These are phyloP conservation scores for Aphanomyces cochlioides DNA, from an alignment of 352 stramenopile genomes.

Conservation along the genomic window DNA sequence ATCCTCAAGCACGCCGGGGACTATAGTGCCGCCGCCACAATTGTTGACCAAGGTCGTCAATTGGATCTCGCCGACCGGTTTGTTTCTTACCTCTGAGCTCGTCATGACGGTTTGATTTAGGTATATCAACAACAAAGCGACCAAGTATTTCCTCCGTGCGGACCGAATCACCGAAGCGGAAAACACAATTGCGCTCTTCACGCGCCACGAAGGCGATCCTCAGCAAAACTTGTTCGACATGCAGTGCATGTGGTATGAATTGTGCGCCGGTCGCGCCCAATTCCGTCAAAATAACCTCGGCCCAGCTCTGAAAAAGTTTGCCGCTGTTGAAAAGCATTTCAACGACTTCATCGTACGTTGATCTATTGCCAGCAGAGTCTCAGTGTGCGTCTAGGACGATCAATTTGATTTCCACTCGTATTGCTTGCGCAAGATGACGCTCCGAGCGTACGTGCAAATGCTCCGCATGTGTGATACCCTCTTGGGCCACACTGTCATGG, in stretches of 20 bases:
- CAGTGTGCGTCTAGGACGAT: constrained; percentile 67
- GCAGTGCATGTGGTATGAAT: constrained; percentile 99
- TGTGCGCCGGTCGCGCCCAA: constrained; percentile 77
- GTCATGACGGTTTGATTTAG: background rate
- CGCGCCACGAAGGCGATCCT: constrained; percentile 93
- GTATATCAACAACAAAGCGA: constrained; percentile 99
- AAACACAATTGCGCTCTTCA: constrained; percentile 95
- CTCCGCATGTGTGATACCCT: constrained; percentile 92
- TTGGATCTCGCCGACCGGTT: constrained; percentile 93
- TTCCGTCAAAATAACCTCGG: constrained; percentile 65
- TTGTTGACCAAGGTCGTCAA: constrained; percentile 89
- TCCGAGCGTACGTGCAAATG: constrained; percentile 94
- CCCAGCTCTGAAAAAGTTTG: constrained; percentile 93
- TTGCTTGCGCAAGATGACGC: constrained; percentile 97
- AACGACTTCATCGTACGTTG: constrained; percentile 84
- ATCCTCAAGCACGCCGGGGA: constrained; percentile 94
- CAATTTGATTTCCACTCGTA: constrained; percentile 99
- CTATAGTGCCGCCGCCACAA: constrained; percentile 85
- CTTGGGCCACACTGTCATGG: constrained; percentile 87
- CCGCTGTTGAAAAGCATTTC: constrained; percentile 96
- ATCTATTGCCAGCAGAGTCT: background rate
- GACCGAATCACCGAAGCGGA: constrained; percentile 91
- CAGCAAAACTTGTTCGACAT: constrained; percentile 97
- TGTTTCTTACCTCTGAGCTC: background rate
- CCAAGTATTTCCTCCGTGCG: constrained; percentile 94